A percentile compares a stretch with the other conserved stretches of the same genome.
These are phyloP conservation scores for Galerina sulciceps DNA, from an alignment of 768 basidiomycete species.

Conservation along the genomic window DNA sequence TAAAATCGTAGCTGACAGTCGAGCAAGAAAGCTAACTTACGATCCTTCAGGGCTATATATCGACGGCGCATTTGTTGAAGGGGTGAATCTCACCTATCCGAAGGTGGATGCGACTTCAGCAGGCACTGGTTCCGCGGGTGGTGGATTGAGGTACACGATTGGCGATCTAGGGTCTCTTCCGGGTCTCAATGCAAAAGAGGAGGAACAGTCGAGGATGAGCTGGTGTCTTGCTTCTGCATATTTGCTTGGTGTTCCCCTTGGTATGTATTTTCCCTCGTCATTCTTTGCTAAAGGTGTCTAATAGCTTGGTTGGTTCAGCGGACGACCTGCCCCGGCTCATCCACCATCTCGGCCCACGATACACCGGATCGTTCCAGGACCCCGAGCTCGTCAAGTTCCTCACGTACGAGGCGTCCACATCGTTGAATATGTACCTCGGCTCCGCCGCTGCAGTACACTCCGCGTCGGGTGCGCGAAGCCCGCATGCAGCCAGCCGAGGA, in stretches of 20 bases:
- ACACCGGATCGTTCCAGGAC: constrained; percentile 78
- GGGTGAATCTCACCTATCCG: constrained; percentile 68
- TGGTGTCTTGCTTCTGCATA: constrained; percentile 77
- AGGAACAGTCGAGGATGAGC: constrained; percentile 40
- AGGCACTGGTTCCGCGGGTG: constrained; percentile 3
- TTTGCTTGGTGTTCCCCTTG: constrained; percentile 59
- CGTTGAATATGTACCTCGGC: constrained; percentile 77
- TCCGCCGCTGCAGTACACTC: constrained; percentile 28
- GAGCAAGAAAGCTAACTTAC: neutral
- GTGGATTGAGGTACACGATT: constrained; percentile 44
- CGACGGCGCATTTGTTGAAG: constrained; percentile 71
- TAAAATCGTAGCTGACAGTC: neutral
- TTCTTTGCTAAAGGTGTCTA: neutral
- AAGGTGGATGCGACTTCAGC: constrained; percentile 38
- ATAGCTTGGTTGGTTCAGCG: constrained; percentile 37
- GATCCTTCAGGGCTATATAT: constrained; percentile 65
- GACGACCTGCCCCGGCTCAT: constrained; percentile 77
- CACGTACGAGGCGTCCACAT: constrained; percentile 85
- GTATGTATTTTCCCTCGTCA: constrained; percentile 33
- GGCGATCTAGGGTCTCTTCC: constrained; percentile 49
- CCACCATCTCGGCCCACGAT: constrained; percentile 83
- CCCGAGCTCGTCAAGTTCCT: constrained; percentile 70
- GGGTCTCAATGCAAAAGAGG: neutral
- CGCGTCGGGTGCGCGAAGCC: neutral
- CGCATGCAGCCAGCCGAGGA: neutral